Evolutionary conservation across 1,139 yeast genomes (phyloP), one percentile per base, ranked within the genome.

Genomic region (Yamadazyma atlantica): DNA sequence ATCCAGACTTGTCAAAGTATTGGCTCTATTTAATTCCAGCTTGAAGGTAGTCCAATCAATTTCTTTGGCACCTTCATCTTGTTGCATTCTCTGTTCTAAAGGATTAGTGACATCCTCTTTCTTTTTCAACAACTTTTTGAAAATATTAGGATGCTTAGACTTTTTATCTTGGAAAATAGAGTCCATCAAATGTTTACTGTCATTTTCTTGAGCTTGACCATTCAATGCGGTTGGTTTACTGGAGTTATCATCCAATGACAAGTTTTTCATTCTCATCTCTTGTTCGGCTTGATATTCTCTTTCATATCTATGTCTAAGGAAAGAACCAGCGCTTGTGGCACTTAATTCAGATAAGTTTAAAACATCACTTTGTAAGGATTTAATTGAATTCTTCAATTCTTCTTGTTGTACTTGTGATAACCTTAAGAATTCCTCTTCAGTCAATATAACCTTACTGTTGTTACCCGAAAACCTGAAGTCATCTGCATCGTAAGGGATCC

Each of bases 251-350:
- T 48, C 43, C 6, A 61, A 37, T 4, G 55, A 40, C 34, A 63
- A 33, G 5, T 48, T 47, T 18, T 51, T 50, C 53, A 58, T 43
- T 34, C 54, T 49, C 5, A 46, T 44, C 43, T 51, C 69, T 35
- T 52, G 54, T 18, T 48, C 49, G 4, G 38, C 36, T 16, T 37
- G 41, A 27, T 54, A 54, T 42, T 64, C 69, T 48, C 67, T 68
- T 43, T 80, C 80, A 55, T 65, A 69, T 51, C 78, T 81, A 54
- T 87, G 92, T 51, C 95, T 75, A 37, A 81, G 78, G 44, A 81
- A 80, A 10, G 95, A 85, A 0, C 95, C 95, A 2, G 96, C 96
- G 50, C 94, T 84, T 0, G 95, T 86, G 4, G 95, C 95, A 64
- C 94, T 84, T 41, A 85, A 75, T 54, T 85, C 92, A 32, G 80